Base-by-base conservation (phyloP, 202 grass and related monocot species). In the Miscanthus sacchariflorus region DNA sequence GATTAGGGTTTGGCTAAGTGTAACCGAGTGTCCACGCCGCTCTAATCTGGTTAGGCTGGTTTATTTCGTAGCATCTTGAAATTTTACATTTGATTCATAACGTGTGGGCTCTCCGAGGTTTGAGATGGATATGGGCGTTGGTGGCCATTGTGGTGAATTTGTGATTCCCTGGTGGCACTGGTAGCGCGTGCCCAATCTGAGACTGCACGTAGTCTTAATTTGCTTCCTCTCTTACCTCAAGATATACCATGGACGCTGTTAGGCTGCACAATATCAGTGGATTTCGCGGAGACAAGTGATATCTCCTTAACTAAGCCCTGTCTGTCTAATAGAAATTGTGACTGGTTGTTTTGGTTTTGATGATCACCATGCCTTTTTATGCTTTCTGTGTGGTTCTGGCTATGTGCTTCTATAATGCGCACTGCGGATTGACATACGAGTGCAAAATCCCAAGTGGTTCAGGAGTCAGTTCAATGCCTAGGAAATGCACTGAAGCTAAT, bases 1-100 rank as follows among this genome's bases (percentile, higher is more conserved):
- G 74, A 10, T 59, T 72, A 79, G 76, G 76, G 67, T 45, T 80
- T 71, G 46, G 49, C 7, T 43, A 61, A 40, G 50, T 71, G 11
- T 42, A 15, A 12, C 35, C 11, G 7, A 2, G n/a, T 63, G 11
- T 9, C 10, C 9, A 42, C 43, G 43, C 44, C 25, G 0, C 18
- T 35, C n/a, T 18, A 44, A 13, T 35, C 12, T 18, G 17, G 13
- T 12, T 48, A 28, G 6, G 17, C 14, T 13, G 14, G 2, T 50
- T 36, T 15, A 82, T 52, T 50, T 19, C 1, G 10, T 19, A 12
- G 27, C 1, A 25, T 19, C 77, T 45, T 45, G 44, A n/a, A 45
- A 42, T n/a, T 61, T 0, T 63, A 27, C 54, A 30, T 21, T 44
- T 30, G 75, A 39, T 44, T 28, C 35, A 6, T 39, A 58, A 14